These are phyloP conservation scores for Salix purpurea DNA, from an alignment of 345 rosid genomes.

Conservation along the genomic window DNA sequence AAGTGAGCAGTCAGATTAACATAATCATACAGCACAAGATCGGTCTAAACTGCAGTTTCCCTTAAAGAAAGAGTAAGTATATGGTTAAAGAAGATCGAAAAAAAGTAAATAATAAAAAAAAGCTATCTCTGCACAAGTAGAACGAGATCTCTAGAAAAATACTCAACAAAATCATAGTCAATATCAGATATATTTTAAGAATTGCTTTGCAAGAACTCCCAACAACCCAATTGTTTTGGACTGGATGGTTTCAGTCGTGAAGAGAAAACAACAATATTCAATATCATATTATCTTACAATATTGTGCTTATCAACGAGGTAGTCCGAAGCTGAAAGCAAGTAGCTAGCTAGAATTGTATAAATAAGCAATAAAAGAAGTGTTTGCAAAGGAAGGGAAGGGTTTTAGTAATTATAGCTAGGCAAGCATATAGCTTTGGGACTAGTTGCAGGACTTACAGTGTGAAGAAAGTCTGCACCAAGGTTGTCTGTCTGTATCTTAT, in stretches of 20 bases:
- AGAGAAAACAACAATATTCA: not conserved
- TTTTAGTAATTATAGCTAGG: not conserved
- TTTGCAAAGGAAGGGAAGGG: not conserved
- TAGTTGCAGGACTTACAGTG: constrained; percentile 2
- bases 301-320: not conserved
- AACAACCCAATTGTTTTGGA: not conserved
- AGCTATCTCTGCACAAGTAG: not conserved
- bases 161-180: not conserved
- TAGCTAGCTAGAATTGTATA: not conserved
- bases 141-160: not conserved
- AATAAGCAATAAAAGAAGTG: not conserved
- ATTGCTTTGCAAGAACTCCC: not conserved
- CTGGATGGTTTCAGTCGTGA: not conserved
- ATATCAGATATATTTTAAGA: not conserved
- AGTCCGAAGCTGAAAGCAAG: not conserved
- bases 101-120: not conserved
- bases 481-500: not conserved
- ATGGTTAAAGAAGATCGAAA: not conserved
- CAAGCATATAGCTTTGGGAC: not conserved
- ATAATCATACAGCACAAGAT: not conserved
- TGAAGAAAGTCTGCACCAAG: not conserved
- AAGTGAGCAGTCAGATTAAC: not conserved
- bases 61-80: not conserved
- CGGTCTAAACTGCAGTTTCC: constrained; percentile 3
- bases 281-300: not conserved